Conservation (phyloP, 2,329 filamentous ascomycete species). For the Fusarium dlaminii region DNA sequence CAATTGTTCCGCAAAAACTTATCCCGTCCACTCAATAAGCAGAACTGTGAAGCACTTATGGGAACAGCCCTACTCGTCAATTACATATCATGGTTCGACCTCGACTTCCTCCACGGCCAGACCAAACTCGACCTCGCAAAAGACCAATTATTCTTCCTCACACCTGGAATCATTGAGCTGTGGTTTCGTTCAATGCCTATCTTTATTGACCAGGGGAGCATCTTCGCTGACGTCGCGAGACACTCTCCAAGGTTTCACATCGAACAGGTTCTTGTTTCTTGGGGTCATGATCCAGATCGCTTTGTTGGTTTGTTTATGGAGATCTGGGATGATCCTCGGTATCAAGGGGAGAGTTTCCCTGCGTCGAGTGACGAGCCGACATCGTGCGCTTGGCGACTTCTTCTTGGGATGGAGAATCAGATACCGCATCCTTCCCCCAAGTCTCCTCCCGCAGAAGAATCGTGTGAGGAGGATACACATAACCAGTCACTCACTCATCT, state of each 20-base stretch:
- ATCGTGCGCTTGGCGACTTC: neutral
- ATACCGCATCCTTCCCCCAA: neutral
- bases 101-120: neutral
- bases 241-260: neutral
- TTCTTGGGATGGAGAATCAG: neutral
- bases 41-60: neutral
- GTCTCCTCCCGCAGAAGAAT: neutral
- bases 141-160: neutral
- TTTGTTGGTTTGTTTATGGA: neutral
- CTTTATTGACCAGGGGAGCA: neutral
- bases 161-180: neutral
- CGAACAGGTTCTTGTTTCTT: neutral
- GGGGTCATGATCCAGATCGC: neutral
- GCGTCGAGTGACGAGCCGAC: neutral
- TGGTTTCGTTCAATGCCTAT: neutral
- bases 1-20: neutral
- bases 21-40: neutral
- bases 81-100: neutral
- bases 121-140: neutral
- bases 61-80: neutral
- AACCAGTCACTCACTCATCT: neutral
- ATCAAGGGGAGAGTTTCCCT: accelerated
- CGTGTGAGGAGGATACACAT: neutral
- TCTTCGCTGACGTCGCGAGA: neutral
- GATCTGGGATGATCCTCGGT: neutral